Percentiles rank a stretch among this genome's conserved stretches.
Evolutionary conservation across 192 early-diverging fungal genomes (phyloP).

Genomic region (Backusella mclennaniae): DNA sequence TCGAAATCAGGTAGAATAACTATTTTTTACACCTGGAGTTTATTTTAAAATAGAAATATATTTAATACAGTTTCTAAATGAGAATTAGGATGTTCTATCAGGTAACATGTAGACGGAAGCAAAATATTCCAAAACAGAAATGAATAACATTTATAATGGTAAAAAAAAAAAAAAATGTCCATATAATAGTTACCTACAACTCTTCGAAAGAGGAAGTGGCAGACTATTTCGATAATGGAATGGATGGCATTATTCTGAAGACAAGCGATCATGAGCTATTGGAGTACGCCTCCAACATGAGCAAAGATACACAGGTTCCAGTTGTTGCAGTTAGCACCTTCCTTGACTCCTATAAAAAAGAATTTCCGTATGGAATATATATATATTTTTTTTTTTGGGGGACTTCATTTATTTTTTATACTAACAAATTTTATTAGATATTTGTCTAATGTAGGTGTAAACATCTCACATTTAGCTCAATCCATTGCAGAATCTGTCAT

Average conservation of each 20-base stretch:
- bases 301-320: background rate
- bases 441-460: constrained; percentile 17
- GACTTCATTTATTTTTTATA: background rate
- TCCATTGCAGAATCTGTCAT: constrained; percentile 8
- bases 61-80: background rate
- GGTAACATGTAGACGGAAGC: background rate
- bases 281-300: constrained; percentile 6
- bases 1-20: constrained; percentile 7
- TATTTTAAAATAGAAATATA: constrained; percentile 6
- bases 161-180: too few relatives aligned
- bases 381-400: too few relatives aligned
- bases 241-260: background rate
- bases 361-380: background rate
- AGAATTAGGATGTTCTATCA: background rate
- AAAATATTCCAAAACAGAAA: background rate
- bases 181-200: background rate
- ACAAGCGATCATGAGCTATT: background rate
- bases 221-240: background rate
- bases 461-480: constrained; percentile 6
- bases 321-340: background rate
- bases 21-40: background rate
- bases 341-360: background rate
- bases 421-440: constrained; percentile 5
- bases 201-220: background rate
- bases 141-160: background rate